Evolutionary conservation across 108 stramenopile species (phyloP).

Genomic region (Pseudonitzschia pungens): DNA sequence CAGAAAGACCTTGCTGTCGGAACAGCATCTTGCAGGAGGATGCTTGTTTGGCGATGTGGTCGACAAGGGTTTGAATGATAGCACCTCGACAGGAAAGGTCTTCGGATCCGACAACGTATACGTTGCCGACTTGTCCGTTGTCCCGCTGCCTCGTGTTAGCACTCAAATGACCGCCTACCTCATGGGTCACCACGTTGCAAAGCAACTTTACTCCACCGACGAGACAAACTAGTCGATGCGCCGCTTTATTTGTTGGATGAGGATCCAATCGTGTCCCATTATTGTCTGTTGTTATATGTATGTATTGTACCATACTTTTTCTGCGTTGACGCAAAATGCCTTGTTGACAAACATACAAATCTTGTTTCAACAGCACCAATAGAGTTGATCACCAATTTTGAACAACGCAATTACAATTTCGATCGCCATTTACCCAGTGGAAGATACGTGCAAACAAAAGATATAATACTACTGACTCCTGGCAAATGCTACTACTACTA

Average conservation of each 20-base stretch:
- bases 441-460: no score
- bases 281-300: no score
- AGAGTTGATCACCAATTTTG: no score
- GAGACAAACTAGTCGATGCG: neutral
- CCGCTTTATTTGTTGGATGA: neutral
- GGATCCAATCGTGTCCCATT: neutral
- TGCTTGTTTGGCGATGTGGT: conserved; percentile 27
- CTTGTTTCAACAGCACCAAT: no score
- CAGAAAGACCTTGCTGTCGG: conserved; percentile 6
- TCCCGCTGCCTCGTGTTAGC: conserved; percentile 24
- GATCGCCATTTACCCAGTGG: no score
- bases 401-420: no score
- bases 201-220: conserved; percentile 28
- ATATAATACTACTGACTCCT: no score
- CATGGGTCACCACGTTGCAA: conserved; percentile 30
- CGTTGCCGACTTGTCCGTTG: conserved; percentile 22
- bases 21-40: conserved; percentile 23
- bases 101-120: conserved; percentile 27
- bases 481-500: no score
- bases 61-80: conserved; percentile 17
- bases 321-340: no score
- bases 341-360: no score
- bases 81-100: conserved; percentile 20
- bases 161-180: conserved; percentile 42
- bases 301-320: no score